Conservation (phyloP, 805 yeast genomes). For the Spathaspora hagerdaliae region DNA sequence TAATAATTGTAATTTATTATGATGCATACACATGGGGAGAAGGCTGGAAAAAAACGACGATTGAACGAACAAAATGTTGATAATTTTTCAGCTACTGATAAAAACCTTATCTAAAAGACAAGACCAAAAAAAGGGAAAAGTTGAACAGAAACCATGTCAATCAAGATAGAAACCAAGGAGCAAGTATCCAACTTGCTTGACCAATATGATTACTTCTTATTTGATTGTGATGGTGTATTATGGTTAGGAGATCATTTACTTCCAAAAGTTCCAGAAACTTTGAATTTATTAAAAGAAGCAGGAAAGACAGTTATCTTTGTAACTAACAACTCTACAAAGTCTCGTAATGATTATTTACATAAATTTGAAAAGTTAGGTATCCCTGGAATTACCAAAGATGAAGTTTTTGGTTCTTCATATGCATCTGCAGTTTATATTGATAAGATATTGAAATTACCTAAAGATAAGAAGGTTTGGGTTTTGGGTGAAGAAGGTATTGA, state of each 20-base stretch:
- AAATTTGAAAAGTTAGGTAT: constrained; percentile 66
- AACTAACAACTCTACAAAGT: constrained; percentile 92
- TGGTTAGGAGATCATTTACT: constrained; percentile 86
- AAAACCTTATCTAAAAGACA: not conserved
- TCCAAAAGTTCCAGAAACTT: constrained; percentile 75
- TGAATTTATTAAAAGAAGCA: constrained; percentile 48
- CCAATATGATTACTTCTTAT: constrained; percentile 77
- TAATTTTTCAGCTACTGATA: not conserved
- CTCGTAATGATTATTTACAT: constrained; percentile 68
- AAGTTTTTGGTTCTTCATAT: constrained; percentile 87
- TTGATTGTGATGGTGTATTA: constrained; percentile 96
- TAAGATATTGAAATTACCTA: constrained; percentile 69
- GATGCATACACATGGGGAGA: too few relatives aligned
- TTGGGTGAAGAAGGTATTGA: constrained; percentile 86
- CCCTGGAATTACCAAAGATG: constrained; percentile 49
- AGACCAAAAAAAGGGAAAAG: too few relatives aligned
- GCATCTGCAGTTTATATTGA: constrained; percentile 86
- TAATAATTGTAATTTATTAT: too few relatives aligned
- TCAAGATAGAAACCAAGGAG: constrained; percentile 17
- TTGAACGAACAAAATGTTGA: too few relatives aligned
- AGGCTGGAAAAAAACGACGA: not conserved
- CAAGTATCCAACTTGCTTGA: constrained; percentile 54
- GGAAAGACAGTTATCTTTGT: constrained; percentile 81
- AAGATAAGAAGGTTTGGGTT: constrained; percentile 78
- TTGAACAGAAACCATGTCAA: constrained; percentile 9